Percentiles rank a stretch among this genome's conserved stretches.
These are phyloP conservation scores for Blechomonas ayalai DNA, from an alignment of 208 protist genomes.

Conservation along the genomic window DNA sequence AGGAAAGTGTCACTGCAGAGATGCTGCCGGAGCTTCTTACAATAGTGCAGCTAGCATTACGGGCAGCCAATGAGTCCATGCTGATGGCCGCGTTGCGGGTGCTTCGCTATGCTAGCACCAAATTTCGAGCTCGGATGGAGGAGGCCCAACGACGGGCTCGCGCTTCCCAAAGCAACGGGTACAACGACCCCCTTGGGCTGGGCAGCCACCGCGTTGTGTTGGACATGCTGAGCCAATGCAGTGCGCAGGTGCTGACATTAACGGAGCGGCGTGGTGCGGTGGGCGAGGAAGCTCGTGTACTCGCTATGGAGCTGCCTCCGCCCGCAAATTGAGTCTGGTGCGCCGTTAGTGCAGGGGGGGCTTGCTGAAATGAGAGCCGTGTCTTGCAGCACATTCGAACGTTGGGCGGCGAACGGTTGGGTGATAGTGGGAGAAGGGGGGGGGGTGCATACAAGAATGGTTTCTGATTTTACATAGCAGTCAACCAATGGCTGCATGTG, in stretches of 20 bases:
- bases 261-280: slow-evolving; percentile 37
- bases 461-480: no score
- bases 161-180: slow-evolving; percentile 27
- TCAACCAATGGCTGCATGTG: no score
- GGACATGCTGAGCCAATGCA: slow-evolving; percentile 26
- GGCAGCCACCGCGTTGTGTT: slow-evolving; percentile 23
- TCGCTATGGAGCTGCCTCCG: slow-evolving; percentile 33
- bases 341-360: no score
- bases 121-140: slow-evolving; percentile 48
- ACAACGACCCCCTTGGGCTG: slow-evolving; percentile 29
- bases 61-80: slow-evolving; percentile 29
- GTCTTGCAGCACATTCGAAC: no score
- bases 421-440: no score
- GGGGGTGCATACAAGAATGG: no score
- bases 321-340: no score
- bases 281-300: slow-evolving; percentile 37
- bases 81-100: slow-evolving; percentile 41
- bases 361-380: no score
- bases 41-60: slow-evolving; percentile 36
- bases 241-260: slow-evolving; percentile 22
- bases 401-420: no score
- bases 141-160: slow-evolving; percentile 38
- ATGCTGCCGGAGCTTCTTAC: slow-evolving; percentile 46
- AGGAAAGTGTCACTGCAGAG: slow-evolving; percentile 49
- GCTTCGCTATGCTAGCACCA: slow-evolving; percentile 44